Base-by-base conservation (phyloP, 73 alveolate species). In the Paramecium octaurelia region DNA sequence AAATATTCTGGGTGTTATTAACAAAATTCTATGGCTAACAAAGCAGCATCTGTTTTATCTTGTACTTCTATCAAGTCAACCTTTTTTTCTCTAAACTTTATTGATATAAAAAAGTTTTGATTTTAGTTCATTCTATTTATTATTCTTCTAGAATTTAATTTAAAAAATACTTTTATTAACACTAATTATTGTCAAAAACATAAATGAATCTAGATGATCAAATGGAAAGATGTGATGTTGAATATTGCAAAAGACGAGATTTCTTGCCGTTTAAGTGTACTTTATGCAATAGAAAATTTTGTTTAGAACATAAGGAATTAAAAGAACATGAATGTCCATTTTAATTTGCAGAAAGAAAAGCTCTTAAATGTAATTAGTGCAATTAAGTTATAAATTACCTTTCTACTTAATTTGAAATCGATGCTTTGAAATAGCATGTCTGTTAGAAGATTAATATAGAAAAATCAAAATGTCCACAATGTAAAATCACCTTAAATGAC, bases 211-310 rank as follows among this genome's bases (percentile, higher is more conserved):
- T 68, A 21, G 84, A 68, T 68, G 84, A 68, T 68, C 12, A 68
- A 24, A 68, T 68, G 84, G 84, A 34, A 68, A 68, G 84, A 24
- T 75, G 88, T 75, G 57, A 75, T 31, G 42, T 31, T 2, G 21
- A 75, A 14, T 75, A 75, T 75, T 75, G 88, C 38, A 75, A 75
- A 75, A 31, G 48, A 44, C 35, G 88, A 44, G 88, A 75, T 75
- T 75, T 75, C 36, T 75, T 75, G 10, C 88, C 88, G 0, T 75
- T 75, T 75, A 34, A 75, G 16, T 75, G 88, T 36, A 21, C 68
- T 16, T 34, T 31, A 40, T 75, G 88, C 11, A 34, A 75, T 21
- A 2, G 38, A 21, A 75, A 34, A 20, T 75, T 31, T 20, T 75
- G 88, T 75, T 18, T 75, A 14, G 88, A 75, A 21, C 88, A 75